Conservation (phyloP, 495 filamentous ascomycete genomes). For the Trichoderma virens region DNA sequence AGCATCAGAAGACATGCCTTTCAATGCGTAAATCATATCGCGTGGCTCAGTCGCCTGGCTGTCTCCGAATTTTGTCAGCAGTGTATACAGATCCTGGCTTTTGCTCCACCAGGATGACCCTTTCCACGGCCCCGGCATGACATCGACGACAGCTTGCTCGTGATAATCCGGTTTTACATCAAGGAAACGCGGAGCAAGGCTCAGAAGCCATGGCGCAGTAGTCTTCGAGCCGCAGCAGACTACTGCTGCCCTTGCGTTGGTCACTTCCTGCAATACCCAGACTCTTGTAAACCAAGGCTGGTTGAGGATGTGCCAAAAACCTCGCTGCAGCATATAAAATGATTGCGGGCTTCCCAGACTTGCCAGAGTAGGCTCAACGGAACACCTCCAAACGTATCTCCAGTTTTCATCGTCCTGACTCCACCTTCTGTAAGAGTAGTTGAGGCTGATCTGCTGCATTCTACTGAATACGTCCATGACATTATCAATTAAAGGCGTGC, state of each 20-base stretch:
- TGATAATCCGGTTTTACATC: not conserved
- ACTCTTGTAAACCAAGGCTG: constrained; percentile 26
- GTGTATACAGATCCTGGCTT: not conserved
- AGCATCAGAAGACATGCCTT: not conserved
- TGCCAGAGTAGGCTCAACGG: not conserved
- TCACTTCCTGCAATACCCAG: constrained; percentile 30
- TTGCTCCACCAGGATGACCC: not conserved
- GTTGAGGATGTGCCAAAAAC: not conserved
- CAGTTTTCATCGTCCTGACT: not conserved
- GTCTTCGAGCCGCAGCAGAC: not conserved
- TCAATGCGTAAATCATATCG: not conserved
- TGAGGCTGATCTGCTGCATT: not conserved
- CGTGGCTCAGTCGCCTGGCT: not conserved
- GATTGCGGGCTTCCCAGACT: not conserved
- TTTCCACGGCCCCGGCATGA: not conserved
- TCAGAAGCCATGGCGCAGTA: not conserved
- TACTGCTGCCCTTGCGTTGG: not conserved
- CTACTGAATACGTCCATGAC: not conserved
- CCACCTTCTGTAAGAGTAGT: not conserved
- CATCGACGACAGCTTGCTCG: not conserved
- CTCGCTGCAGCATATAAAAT: not conserved
- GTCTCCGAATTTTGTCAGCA: not conserved
- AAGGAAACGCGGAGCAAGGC: not conserved
- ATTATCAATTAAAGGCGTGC: no score
- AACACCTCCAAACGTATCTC: not conserved